Percentiles rank a stretch among this genome's conserved stretches.
Evolutionary conservation across 139 green algal species (phyloP).

Genomic region (Trebouxia sp.): DNA sequence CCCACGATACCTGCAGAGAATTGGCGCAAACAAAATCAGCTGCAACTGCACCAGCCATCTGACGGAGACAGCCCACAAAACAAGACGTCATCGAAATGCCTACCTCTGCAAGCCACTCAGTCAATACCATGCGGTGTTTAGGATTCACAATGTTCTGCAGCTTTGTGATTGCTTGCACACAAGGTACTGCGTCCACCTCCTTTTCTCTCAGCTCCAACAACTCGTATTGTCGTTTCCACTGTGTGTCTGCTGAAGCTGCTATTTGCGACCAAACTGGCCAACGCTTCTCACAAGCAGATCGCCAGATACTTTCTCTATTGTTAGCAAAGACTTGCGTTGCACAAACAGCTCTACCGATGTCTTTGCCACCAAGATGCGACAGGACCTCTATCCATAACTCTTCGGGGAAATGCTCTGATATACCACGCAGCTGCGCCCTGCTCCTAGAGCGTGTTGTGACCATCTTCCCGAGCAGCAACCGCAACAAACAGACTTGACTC

Average conservation of each 20-base stretch:
- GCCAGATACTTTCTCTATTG: conserved; percentile 38
- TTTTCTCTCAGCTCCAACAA: conserved; percentile 48
- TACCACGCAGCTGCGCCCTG: conserved; percentile 13
- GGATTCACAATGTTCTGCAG: conserved; percentile 45
- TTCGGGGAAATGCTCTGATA: conserved; percentile 28
- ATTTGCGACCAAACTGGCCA: conserved; percentile 48
- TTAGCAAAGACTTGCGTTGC: conserved; percentile 30
- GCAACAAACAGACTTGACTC: neutral
- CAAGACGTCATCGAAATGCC: no score
- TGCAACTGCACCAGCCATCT: neutral
- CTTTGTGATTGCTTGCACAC: conserved; percentile 30
- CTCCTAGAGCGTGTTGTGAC: conserved; percentile 14
- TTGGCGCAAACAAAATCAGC: neutral
- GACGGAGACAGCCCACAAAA: neutral
- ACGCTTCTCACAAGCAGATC: conserved; percentile 39
- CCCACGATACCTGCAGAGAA: conserved; percentile 57
- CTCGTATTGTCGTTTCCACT: conserved; percentile 56
- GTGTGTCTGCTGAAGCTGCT: conserved; percentile 16
- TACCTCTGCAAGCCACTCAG: conserved; percentile 64
- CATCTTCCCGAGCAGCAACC: neutral
- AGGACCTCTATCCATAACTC: conserved; percentile 52
- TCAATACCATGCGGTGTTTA: conserved; percentile 46
- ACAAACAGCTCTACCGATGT: conserved; percentile 46
- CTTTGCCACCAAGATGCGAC: conserved; percentile 27
- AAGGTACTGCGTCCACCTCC: conserved; percentile 36